Percentiles rank a stretch among this genome's conserved stretches.
Conservation (phyloP, 2,329 filamentous ascomycete genomes). For the Aspergillus ruber region DNA sequence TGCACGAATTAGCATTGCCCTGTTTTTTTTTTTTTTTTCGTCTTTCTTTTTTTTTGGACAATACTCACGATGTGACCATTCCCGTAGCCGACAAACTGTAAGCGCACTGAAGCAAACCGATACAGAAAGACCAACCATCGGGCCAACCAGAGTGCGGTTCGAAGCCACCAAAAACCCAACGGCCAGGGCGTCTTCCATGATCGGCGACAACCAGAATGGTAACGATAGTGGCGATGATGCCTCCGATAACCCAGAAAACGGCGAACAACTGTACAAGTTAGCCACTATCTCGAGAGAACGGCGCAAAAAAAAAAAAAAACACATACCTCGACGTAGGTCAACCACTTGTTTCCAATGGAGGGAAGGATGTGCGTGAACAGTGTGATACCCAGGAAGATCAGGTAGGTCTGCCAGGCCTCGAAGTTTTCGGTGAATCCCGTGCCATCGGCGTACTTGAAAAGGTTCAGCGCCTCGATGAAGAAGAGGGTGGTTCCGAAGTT, state of each 20-base stretch:
- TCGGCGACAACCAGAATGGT: slow-evolving; percentile 65
- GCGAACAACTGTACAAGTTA: slow-evolving; percentile 68
- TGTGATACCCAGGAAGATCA: slow-evolving; percentile 66
- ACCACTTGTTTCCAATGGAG: slow-evolving; percentile 47
- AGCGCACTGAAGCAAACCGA: slow-evolving; percentile 58
- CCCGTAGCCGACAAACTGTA: slow-evolving; percentile 65
- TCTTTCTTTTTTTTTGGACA: too few species aligned
- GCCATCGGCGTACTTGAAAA: slow-evolving; percentile 45
- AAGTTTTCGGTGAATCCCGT: slow-evolving; percentile 50
- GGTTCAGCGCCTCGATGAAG: slow-evolving; percentile 50
- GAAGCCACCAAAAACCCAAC: slow-evolving; percentile 50
- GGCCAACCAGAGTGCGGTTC: slow-evolving; percentile 65
- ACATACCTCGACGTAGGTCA: slow-evolving; percentile 61
- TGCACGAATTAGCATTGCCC: slow-evolving; percentile 10
- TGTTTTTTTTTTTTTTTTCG: too few species aligned
- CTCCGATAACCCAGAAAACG: slow-evolving; percentile 62
- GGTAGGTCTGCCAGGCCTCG: slow-evolving; percentile 57
- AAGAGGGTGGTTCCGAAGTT: slow-evolving; percentile 63
- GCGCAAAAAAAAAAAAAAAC: background rate
- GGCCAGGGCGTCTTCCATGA: slow-evolving; percentile 56
- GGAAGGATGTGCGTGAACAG: slow-evolving; percentile 49
- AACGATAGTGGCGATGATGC: slow-evolving; percentile 57
- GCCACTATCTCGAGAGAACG: slow-evolving; percentile 19
- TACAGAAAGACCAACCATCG: slow-evolving; percentile 63
- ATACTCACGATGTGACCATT: slow-evolving; percentile 68